Evolutionary conservation across 176 grass and related monocot genomes (phyloP), one percentile per base, ranked within the genome.

Genomic region (Poa pratensis): DNA sequence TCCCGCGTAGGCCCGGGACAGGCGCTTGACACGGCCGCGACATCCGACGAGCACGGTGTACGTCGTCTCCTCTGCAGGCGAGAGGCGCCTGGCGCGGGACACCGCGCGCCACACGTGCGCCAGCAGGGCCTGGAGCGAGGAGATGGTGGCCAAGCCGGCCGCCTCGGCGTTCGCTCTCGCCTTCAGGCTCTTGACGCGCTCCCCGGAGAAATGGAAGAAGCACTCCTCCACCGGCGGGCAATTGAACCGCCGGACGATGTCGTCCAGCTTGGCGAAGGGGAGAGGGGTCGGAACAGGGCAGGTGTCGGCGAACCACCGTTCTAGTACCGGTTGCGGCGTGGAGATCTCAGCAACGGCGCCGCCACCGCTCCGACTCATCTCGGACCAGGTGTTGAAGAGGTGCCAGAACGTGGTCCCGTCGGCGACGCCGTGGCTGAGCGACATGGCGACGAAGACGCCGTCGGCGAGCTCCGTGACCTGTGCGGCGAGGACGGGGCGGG

Each of bases 71-170:
- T 72, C 39, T 4, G 13, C 39, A 20, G 69, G 69, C 22, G n/a
- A 46, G 20, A 72, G 69, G 39, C 39, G 39, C 69, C 69, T n/a
- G 69, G 69, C 69, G 11, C 69, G 69, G 42, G 20, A 72, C 20
- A 72, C 69, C 22, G 69, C 40, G 69, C 69, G 69, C 69, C 69
- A 72, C 11, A 23, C 69, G 69, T 72, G 69, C n/a, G 39, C 69
- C n/a, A 72, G 69, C 69, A 72, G n/a, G 11, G 69, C 45, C 69
- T 72, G 69, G 12, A 72, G 69, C n/a, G 40, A 46, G 39, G 69
- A 72, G 69, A 72, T 42, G 39, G 39, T 15, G 2, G 40, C 40
- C 20, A 40, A 13, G 5, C 69, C n/a, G 40, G 40, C 11, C 5
- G 22, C 40, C 69, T 72, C 69, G 40, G 69, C 40, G 40, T 72